These are phyloP conservation scores for Suhomyces ambrosiae DNA, from an alignment of 1,139 yeast genomes.

Conservation along the genomic window DNA sequence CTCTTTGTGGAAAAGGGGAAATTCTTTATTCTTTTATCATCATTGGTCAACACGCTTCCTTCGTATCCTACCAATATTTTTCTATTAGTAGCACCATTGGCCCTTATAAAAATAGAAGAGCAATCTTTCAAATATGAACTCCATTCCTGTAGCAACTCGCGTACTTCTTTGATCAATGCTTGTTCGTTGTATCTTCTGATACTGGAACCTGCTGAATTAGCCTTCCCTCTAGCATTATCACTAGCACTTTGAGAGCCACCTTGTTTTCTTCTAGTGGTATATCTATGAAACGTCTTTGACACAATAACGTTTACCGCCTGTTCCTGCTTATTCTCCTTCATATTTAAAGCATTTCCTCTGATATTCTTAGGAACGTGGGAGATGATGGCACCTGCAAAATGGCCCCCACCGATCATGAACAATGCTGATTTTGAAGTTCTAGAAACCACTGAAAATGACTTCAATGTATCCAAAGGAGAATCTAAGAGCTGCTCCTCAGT, in stretches of 20 bases:
- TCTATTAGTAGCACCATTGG: constrained; percentile 72
- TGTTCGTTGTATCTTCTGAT: constrained; percentile 88
- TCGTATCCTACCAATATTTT: constrained; percentile 70
- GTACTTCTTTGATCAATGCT: constrained; percentile 75
- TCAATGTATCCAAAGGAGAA: constrained; percentile 48
- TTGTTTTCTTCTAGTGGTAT: constrained; percentile 94
- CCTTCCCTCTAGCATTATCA: constrained; percentile 92
- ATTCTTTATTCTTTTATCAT: constrained; percentile 60
- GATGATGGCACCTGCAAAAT: constrained; percentile 93
- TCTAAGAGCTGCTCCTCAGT: constrained; percentile 29
- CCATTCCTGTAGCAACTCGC: constrained; percentile 72
- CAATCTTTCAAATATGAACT: constrained; percentile 56
- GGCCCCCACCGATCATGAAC: constrained; percentile 97
- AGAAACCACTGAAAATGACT: constrained; percentile 27
- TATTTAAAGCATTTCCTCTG: constrained; percentile 54
- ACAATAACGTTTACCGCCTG: constrained; percentile 67
- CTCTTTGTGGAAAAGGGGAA: constrained; percentile 90
- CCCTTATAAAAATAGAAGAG: constrained; percentile 75
- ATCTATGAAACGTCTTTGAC: constrained; percentile 89
- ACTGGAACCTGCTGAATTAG: constrained; percentile 93
- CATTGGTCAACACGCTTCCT: constrained; percentile 47
- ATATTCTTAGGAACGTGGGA: constrained; percentile 65
- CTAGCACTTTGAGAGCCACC: constrained; percentile 96
- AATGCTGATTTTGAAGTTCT: constrained; percentile 59
- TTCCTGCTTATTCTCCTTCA: constrained; percentile 46